Base-by-base conservation (phyloP, 176 grass and related monocot genomes). In the Bromus sterilis region DNA sequence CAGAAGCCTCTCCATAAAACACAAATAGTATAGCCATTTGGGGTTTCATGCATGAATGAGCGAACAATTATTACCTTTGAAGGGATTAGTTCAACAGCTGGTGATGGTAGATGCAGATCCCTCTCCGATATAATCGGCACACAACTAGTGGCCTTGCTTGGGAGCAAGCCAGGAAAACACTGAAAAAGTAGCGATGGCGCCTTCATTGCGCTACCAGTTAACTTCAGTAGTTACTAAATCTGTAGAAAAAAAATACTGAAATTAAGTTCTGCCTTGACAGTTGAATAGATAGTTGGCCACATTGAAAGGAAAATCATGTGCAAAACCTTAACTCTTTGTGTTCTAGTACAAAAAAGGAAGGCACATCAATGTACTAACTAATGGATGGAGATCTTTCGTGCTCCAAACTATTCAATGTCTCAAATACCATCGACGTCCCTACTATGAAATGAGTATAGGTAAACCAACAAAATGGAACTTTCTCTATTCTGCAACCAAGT, bases 1-100 rank as follows among this genome's bases (percentile, higher is more conserved):
- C 20, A 75, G 21, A 4, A 66, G 41, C 33, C 39, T 7, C 14
- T 49, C 7, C 53, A 26, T 31, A 75, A 41, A 39, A 68, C 33
- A 7, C 9, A 60, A 59, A 71, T 66, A 49, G 13, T 3, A 62
- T 31, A 16, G 32, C 62, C 55, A 34, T 67, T 55, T 9, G 8
- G 18, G 49, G 4, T 46, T 44, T 15, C 21, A 79, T 40, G 82
- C 62, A 79, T 20, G 66, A 89, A 82, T 0, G 35, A 77, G 15
- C 12, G 49, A 44, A 31, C 11, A 15, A 32, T 28, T 29, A 26
- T 83, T 87, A 98, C 96, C 96, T 93, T 91, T 59, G 96, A 89
- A 66, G 90, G 90, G 29, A 98, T 78, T 73, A 98, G 91, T 81
- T 98, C 96, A 78, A 98, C 93, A 66, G 93, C 93, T 41, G 90